Conservation (phyloP, 2,329 filamentous ascomycete species). For the Diaporthe amygdali region DNA sequence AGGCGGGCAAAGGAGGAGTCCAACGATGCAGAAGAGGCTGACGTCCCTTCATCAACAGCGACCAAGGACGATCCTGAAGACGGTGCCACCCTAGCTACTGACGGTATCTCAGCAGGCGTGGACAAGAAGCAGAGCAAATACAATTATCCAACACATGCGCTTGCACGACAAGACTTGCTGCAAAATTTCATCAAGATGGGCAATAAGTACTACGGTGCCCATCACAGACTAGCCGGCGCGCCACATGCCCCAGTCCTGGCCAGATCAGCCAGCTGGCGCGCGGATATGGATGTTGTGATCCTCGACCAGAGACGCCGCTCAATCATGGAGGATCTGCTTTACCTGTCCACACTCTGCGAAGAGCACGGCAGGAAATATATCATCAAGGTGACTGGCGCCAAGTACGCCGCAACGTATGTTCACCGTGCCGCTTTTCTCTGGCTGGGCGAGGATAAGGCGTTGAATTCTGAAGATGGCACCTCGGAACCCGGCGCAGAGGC, state of each 20-base stretch:
- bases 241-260: constrained; percentile 16
- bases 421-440: constrained; percentile 54
- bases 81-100: neutral
- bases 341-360: constrained; percentile 39
- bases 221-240: constrained; percentile 26
- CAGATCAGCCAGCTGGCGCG: constrained; percentile 47
- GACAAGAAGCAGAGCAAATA: constrained; percentile 20
- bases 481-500: neutral
- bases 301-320: constrained; percentile 55
- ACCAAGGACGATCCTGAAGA: neutral
- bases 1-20: neutral
- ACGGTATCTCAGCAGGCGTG: neutral
- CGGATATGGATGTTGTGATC: constrained; percentile 61
- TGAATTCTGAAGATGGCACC: neutral
- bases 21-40: constrained; percentile 2
- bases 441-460: constrained; percentile 31
- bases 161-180: constrained; percentile 41
- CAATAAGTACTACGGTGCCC: constrained; percentile 26
- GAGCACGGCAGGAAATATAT: constrained; percentile 43
- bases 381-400: constrained; percentile 49
- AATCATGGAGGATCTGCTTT: constrained; percentile 51
- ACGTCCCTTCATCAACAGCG: neutral
- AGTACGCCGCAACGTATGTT: constrained; percentile 44
- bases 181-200: constrained; percentile 25
- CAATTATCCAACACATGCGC: constrained; percentile 35